Base-by-base conservation (phyloP, 192 early-diverging fungal species). In the Gigaspora rosea region DNA sequence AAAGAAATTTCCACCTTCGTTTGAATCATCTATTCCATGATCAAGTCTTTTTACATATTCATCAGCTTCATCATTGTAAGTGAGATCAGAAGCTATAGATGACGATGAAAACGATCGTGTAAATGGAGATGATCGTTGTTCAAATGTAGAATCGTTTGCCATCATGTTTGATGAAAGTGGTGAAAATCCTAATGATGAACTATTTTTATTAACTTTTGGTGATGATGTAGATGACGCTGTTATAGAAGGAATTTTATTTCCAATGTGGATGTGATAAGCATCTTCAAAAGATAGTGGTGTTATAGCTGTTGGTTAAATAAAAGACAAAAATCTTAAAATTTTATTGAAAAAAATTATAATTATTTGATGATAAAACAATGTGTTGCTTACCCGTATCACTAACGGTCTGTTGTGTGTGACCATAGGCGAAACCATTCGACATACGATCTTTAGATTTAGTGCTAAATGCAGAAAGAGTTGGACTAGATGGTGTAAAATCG, bases 211-310 rank as follows among this genome's bases (percentile, higher is more conserved):
- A 41, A 41, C 0, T 41, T 41, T 41, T 41, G 41, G 41, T 6
- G 41, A 41, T 41, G 41, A 41, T 41, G 41, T 41, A 41, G 49
- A 71, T 7, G 77, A 18, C 18, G 78, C 67, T 0, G 80, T 73
- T 0, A 77, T 80, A 18, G 80, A 78, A 59, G 79, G 75, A 2
- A 79, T 80, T 22, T 73, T 79, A 58, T 80, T 78, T 41, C 76
- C 78, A 56, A 78, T 66, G 35, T 81, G 84, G 50, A 90, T 85
- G 62, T 86, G 63, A 58, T 85, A 85, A 4, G 88, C 88, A 69
- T 90, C 88, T 76, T 90, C 88, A 83, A 90, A 90, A 0, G 88
- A 90, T 13, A 88, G 56, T 12, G 85, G 82, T 41, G 85, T 80
- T 5, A 75, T 78, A 6, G 78, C 73, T 78, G 62, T 22, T 41